Evolutionary conservation across 768 basidiomycete species (phyloP), one percentile per base, ranked within the genome.

Genomic region (Suillus paluster): DNA sequence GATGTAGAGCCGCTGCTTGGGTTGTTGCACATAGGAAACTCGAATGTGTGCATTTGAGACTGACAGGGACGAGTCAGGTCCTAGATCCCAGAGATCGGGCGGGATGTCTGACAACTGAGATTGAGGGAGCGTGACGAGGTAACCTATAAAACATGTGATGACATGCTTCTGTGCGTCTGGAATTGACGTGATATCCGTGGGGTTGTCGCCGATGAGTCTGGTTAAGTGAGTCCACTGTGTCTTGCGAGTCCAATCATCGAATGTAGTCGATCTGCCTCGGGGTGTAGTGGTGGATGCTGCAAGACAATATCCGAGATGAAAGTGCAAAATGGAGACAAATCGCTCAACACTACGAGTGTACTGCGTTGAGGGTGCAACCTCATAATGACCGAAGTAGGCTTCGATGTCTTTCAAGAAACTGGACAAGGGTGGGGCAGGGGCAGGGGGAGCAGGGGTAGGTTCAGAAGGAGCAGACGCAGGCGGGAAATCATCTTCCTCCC

Each of bases 61-160:
- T 3, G 15, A 46, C 49, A 39, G 33, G 10, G 21, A 21, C 0
- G 5, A 12, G 15, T 48, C 14, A 55, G 25, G n/a, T 19, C 25
- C 39, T 17, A 58, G 23, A 52, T 58, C 25, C 44, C 25, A 58
- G 14, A 58, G 45, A 58, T 58, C 25, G 10, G 48, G 15, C 3
- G 27, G 44, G 19, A 50, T 50, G 19, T 33, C 27, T 3, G 27
- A 30, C 19, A 50, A 50, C 27, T 50, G 27, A 19, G 49, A 50
- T 30, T 30, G 17, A 12, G 27, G 49, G 11, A 50, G 27, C 2
- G 30, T 50, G 49, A 33, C 10, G 19, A 52, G 50, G 19, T 33
- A 50, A n/a, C 49, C 49, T 12, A 50, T 49, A 12, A 52, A 52
- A 12, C 30, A 30, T n/a, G 15, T 30, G 30, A 52, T 52, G 12